Percentiles rank a stretch among this genome's conserved stretches.
Conservation (phyloP, 2,329 filamentous ascomycete genomes). For the Aureobasidium lini region DNA sequence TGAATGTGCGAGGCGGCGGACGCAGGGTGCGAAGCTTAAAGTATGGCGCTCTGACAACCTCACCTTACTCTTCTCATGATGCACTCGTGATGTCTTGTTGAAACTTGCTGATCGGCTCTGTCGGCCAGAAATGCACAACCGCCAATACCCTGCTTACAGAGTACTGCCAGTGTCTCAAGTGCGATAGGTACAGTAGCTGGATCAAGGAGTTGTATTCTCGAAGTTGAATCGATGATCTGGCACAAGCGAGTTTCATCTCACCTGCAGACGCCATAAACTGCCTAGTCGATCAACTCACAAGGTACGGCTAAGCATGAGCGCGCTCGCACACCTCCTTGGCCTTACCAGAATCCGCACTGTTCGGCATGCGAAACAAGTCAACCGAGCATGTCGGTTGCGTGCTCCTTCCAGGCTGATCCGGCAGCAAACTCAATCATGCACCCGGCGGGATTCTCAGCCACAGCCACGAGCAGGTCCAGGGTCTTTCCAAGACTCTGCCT, state of each 20-base stretch:
- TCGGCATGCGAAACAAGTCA: background rate
- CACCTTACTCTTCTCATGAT: too few species aligned
- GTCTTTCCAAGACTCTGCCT: background rate
- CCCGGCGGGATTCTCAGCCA: background rate
- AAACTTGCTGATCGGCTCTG: too few species aligned
- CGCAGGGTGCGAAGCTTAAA: background rate
- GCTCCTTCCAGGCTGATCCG: background rate
- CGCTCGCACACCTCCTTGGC: background rate
- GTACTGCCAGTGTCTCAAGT: too few species aligned
- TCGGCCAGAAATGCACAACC: too few species aligned
- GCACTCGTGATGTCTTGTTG: too few species aligned
- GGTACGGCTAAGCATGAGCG: background rate
- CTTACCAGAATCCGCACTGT: background rate
- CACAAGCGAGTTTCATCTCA: constrained; percentile 1
- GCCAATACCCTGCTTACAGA: too few species aligned
- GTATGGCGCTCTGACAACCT: too few species aligned
- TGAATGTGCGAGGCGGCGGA: background rate
- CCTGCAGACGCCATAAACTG: constrained; percentile 2
- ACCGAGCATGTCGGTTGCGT: background rate
- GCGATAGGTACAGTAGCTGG: too few species aligned
- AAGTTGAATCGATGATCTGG: background rate
- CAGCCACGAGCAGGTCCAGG: background rate
- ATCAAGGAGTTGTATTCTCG: background rate
- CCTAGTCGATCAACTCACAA: background rate
- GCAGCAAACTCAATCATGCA: too few species aligned